A percentile compares a stretch with the other conserved stretches of the same genome.
phyloP scores from a whole-genome alignment of 176 grass and related monocot species.

The Lolium perenne region DNA sequence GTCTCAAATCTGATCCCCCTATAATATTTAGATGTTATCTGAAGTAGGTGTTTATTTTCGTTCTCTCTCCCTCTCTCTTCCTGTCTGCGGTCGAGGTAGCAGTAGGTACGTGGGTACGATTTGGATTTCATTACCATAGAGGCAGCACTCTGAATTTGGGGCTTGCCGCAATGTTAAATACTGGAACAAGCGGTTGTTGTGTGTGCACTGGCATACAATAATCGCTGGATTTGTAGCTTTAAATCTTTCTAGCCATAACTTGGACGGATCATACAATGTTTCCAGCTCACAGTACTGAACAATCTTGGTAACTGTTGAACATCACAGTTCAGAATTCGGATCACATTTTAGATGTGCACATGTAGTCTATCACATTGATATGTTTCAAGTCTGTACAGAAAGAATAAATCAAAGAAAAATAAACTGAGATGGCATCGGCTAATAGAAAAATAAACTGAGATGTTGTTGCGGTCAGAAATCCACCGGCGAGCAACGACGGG shows the following conservation, averaged over 20 bases:
- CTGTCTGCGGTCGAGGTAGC: too few species aligned
- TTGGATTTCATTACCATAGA: not conserved
- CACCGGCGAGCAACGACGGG: too few species aligned
- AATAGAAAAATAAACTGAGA: too few species aligned
- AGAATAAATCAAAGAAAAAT: not conserved
- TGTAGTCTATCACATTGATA: not conserved
- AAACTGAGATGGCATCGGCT: not conserved
- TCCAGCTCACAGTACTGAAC: not conserved
- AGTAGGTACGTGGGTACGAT: too few species aligned
- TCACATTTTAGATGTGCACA: not conserved
- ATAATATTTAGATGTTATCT: not conserved
- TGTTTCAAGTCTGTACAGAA: not conserved
- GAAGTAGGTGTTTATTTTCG: too few species aligned
- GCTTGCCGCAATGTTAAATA: too few species aligned
- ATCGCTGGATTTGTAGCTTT: too few species aligned
- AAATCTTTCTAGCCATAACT: not conserved
- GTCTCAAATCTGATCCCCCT: conserved; percentile 1
- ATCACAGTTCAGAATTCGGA: not conserved
- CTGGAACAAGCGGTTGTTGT: too few species aligned
- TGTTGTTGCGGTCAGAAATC: too few species aligned
- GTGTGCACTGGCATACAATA: too few species aligned
- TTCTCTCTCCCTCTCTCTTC: too few species aligned
- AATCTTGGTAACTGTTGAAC: not conserved
- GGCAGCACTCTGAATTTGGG: not conserved
- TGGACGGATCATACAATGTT: not conserved